phyloP scores from a whole-genome alignment of 306 rosid species.

The Castanea mollissima region DNA sequence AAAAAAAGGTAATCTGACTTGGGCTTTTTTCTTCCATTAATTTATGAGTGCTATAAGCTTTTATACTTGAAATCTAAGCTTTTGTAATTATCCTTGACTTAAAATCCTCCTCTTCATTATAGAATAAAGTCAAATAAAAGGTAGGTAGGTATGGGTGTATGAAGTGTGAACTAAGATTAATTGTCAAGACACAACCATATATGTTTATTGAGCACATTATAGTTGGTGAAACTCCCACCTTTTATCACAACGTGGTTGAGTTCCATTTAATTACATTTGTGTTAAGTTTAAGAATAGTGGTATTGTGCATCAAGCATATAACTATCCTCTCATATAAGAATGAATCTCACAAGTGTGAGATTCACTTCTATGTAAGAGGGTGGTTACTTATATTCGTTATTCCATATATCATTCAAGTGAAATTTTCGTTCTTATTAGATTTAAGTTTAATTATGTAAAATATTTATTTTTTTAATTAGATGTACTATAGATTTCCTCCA shows the following conservation, averaged over 20 bases:
- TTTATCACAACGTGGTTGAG: background rate
- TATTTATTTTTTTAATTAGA: background rate
- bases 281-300: too few relatives aligned
- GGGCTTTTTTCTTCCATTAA: background rate
- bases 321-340: too few relatives aligned
- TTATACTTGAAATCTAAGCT: background rate
- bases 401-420: too few relatives aligned
- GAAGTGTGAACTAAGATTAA: background rate
- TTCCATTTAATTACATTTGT: background rate
- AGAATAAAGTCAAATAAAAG: background rate
- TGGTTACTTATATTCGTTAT: too few relatives aligned
- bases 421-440: background rate
- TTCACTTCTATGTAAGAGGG: too few relatives aligned
- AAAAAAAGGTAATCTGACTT: background rate
- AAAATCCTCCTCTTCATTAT: background rate
- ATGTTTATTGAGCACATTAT: background rate
- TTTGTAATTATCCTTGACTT: background rate
- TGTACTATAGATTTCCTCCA: background rate
- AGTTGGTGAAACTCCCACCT: background rate
- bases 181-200: background rate
- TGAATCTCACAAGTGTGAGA: too few relatives aligned
- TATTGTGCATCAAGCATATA: too few relatives aligned
- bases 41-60: background rate
- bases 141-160: background rate
- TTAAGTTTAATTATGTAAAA: background rate